Percentiles rank a stretch among this genome's conserved stretches.
Evolutionary conservation across 352 stramenopile genomes (phyloP).

Genomic region (Elongisporangium undulatum): DNA sequence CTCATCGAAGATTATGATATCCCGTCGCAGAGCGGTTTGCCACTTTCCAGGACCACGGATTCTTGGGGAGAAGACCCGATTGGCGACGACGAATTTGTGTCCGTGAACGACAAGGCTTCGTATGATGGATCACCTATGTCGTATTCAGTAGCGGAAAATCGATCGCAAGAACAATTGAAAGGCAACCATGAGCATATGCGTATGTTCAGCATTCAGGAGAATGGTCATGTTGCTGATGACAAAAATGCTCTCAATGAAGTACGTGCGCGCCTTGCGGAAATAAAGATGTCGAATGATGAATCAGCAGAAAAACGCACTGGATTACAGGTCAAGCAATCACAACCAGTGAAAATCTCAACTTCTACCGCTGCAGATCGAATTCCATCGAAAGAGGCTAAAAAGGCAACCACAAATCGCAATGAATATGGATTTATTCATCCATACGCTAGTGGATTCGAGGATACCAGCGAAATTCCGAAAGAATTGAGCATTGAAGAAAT

Average conservation of each 20-base stretch:
- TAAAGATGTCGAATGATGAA: background rate
- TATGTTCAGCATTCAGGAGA: background rate
- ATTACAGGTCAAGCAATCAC: background rate
- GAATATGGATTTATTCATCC: background rate
- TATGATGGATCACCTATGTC: background rate
- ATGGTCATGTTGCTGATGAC: background rate
- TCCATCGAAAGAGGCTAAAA: background rate
- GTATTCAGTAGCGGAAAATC: background rate
- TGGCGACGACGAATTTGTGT: slow-evolving; percentile 15
- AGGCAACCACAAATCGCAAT: background rate
- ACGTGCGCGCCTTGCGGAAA: background rate
- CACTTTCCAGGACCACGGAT: slow-evolving; percentile 52
- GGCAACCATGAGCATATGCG: background rate
- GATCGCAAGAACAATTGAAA: background rate
- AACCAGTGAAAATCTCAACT: background rate
- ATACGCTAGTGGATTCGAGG: background rate
- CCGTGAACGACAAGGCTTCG: slow-evolving; percentile 13
- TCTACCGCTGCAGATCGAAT: background rate
- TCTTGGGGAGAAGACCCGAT: slow-evolving; percentile 42
- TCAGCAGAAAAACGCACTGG: background rate
- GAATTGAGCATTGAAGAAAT: background rate
- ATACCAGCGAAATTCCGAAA: background rate
- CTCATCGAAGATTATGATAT: slow-evolving; percentile 43
- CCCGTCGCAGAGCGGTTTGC: slow-evolving; percentile 44
- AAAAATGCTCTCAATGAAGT: background rate